Percentiles rank a stretch among this genome's conserved stretches.
phyloP scores from a whole-genome alignment of 805 yeast species.

The Cyberlindnera lachancei region DNA sequence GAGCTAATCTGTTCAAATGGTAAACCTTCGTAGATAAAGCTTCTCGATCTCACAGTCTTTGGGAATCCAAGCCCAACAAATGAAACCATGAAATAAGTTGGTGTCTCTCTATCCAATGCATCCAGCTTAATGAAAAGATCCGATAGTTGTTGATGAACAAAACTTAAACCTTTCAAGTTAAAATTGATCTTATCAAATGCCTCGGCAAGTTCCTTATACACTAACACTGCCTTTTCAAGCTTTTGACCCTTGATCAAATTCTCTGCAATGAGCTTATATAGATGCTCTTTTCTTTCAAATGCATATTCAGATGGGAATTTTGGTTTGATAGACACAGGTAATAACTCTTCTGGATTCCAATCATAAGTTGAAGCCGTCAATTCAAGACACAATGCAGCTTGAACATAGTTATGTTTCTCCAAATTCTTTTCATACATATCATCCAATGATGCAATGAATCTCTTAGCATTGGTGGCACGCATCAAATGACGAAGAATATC shows the following conservation, averaged over 20 bases:
- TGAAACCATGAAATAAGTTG: slow-evolving; percentile 72
- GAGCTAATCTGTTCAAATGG: slow-evolving; percentile 85
- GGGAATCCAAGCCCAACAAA: slow-evolving; percentile 87
- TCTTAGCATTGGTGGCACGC: slow-evolving; percentile 72
- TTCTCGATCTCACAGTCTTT: slow-evolving; percentile 60
- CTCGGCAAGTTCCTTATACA: slow-evolving; percentile 68
- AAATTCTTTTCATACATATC: slow-evolving; percentile 63
- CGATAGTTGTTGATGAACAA: slow-evolving; percentile 60
- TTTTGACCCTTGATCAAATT: slow-evolving; percentile 66
- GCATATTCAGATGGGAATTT: slow-evolving; percentile 73
- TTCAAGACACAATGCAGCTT: slow-evolving; percentile 78
- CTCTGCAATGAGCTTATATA: slow-evolving; percentile 62
- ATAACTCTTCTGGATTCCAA: slow-evolving; percentile 56
- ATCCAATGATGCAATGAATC: slow-evolving; percentile 71
- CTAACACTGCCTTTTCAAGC: slow-evolving; percentile 71
- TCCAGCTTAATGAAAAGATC: slow-evolving; percentile 62
- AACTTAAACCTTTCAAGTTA: slow-evolving; percentile 69
- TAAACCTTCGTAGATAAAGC: slow-evolving; percentile 76
- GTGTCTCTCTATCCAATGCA: slow-evolving; percentile 61
- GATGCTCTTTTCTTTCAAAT: slow-evolving; percentile 71
- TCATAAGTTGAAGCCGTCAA: slow-evolving; percentile 66
- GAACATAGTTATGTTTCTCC: slow-evolving; percentile 55
- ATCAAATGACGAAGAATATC: slow-evolving; percentile 70
- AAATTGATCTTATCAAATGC: slow-evolving; percentile 68
- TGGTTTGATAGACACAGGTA: slow-evolving; percentile 57